Percentiles rank a stretch among this genome's conserved stretches.
phyloP scores from a whole-genome alignment of 192 early-diverging fungal species.

The Gorgonomyces haynaldii region DNA sequence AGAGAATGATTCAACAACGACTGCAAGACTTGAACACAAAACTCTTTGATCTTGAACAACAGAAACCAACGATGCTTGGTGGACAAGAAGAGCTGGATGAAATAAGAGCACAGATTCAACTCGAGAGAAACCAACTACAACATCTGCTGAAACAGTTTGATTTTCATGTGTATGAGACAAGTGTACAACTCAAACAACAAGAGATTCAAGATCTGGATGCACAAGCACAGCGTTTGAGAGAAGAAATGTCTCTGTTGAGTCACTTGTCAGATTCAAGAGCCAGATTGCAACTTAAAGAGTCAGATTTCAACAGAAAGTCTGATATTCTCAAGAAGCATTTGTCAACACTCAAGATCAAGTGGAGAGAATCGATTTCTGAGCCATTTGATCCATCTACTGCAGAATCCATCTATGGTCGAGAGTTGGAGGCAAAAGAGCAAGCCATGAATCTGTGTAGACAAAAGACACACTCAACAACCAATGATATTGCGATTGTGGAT shows the following conservation, averaged over 20 bases:
- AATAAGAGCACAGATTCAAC: not conserved
- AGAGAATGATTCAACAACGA: constrained; percentile 18
- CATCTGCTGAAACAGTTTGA: not conserved
- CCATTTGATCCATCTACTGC: constrained; percentile 1
- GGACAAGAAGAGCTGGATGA: not conserved
- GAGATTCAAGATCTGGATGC: constrained; percentile 38
- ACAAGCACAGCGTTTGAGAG: constrained; percentile 21
- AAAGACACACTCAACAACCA: too few species aligned
- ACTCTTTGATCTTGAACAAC: not conserved
- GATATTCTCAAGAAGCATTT: constrained; percentile 10
- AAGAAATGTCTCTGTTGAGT: constrained; percentile 51
- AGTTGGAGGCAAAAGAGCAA: too few species aligned
- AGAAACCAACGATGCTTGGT: not conserved
- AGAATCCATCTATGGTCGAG: too few species aligned
- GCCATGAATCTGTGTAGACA: too few species aligned
- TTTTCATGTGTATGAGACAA: constrained; percentile 2
- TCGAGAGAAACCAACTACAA: not conserved
- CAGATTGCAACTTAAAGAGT: constrained; percentile 40
- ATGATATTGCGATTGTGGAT: too few species aligned
- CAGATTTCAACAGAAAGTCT: constrained; percentile 33
- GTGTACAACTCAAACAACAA: constrained; percentile 2
- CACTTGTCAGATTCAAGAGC: constrained; percentile 52
- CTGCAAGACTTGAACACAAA: constrained; percentile 6
- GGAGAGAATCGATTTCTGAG: not conserved
- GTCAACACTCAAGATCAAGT: not conserved